These are phyloP conservation scores for Suillus tomentosus DNA, from an alignment of 768 basidiomycete genomes.

Conservation along the genomic window DNA sequence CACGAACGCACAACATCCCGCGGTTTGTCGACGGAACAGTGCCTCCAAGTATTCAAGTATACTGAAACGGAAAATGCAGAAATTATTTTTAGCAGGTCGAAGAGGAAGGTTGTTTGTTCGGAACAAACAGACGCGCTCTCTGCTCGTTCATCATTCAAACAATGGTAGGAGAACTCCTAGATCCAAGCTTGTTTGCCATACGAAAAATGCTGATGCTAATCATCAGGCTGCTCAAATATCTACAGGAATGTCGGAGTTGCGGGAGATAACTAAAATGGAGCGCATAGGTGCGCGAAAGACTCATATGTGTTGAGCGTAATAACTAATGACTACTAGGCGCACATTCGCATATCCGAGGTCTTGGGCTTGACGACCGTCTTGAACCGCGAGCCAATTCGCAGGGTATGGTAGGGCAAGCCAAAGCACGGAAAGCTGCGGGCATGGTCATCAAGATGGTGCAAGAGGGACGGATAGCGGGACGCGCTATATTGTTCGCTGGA, in stretches of 20 bases:
- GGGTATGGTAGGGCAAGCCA: slow-evolving; percentile 97
- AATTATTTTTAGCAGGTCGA: slow-evolving; percentile 10
- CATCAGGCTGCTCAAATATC: slow-evolving; percentile 69
- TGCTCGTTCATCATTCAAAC: slow-evolving; percentile 15
- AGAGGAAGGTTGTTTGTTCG: slow-evolving; percentile 29
- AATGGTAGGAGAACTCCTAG: slow-evolving; percentile 29
- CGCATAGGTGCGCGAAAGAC: slow-evolving; percentile 63
- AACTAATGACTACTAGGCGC: slow-evolving; percentile 53
- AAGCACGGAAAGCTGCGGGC: slow-evolving; percentile 96
- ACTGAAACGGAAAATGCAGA: slow-evolving; percentile 8
- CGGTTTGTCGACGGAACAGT: not conserved
- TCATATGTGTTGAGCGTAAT: not conserved
- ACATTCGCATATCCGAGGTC: slow-evolving; percentile 93
- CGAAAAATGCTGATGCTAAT: slow-evolving; percentile 14
- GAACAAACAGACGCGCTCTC: slow-evolving; percentile 36
- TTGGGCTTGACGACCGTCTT: slow-evolving; percentile 89
- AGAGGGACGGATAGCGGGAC: slow-evolving; percentile 92
- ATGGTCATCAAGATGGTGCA: slow-evolving; percentile 99
- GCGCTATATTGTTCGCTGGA: slow-evolving; percentile 96
- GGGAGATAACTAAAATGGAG: slow-evolving; percentile 92
- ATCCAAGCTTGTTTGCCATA: not conserved
- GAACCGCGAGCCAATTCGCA: slow-evolving; percentile 89
- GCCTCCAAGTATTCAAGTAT: slow-evolving; percentile 1
- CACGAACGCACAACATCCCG: slow-evolving; percentile 23
- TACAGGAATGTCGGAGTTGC: slow-evolving; percentile 75